Evolutionary conservation across 1,284 basidiomycete species (phyloP).

Genomic region (Porogramme epimiltina): DNA sequence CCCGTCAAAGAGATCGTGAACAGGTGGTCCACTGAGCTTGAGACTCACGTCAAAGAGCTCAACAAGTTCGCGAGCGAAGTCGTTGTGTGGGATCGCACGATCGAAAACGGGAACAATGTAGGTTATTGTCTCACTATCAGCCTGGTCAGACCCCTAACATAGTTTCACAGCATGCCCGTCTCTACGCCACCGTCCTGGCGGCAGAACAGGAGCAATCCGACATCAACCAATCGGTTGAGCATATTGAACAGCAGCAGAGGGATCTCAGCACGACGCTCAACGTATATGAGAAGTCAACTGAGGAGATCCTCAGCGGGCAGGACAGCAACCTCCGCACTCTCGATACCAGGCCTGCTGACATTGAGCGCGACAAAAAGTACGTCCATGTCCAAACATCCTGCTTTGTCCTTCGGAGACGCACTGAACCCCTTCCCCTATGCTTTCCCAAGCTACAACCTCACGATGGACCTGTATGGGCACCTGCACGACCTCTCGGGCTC

Average conservation of each 20-base stretch:
- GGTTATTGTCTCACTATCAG: not conserved
- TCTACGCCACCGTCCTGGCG: slow-evolving; percentile 77
- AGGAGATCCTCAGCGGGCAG: slow-evolving; percentile 76
- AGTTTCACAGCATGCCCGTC: slow-evolving; percentile 65
- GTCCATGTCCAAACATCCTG: no score
- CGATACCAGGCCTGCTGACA: slow-evolving; percentile 87
- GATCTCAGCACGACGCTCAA: slow-evolving; percentile 82
- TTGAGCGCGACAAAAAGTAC: slow-evolving; percentile 91
- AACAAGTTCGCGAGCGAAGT: slow-evolving; percentile 90
- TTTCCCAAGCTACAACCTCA: slow-evolving; percentile 79
- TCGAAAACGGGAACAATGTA: slow-evolving; percentile 93
- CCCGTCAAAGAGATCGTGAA: slow-evolving; percentile 96
- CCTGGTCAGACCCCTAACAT: not conserved
- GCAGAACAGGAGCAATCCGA: slow-evolving; percentile 81
- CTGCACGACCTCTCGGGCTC: slow-evolving; percentile 92
- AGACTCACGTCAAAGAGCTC: slow-evolving; percentile 87
- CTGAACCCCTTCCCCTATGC: not conserved
- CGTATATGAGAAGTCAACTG: slow-evolving; percentile 85
- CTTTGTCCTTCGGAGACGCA: no score
- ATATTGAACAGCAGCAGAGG: slow-evolving; percentile 92
- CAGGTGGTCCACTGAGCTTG: slow-evolving; percentile 87
- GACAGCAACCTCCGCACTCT: slow-evolving; percentile 70
- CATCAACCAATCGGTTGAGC: slow-evolving; percentile 84
- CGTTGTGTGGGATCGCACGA: slow-evolving; percentile 92
- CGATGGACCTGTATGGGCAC: slow-evolving; percentile 90